These are phyloP conservation scores for Ocimum tenuiflorum DNA, from an alignment of 257 asterid species.

Conservation along the genomic window DNA sequence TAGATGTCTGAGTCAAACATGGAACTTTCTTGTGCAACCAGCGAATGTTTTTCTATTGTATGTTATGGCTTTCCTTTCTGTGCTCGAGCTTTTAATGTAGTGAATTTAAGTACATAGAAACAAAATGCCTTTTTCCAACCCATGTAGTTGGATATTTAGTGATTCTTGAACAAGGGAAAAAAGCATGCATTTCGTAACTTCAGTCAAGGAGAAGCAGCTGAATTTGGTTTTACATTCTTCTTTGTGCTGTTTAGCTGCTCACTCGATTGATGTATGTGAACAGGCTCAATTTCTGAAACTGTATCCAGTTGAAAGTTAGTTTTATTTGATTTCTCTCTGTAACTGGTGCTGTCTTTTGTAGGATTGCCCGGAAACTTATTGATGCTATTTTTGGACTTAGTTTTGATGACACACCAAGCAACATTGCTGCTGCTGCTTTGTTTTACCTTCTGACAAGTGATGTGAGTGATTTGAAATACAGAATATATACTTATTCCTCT, in stretches of 20 bases:
- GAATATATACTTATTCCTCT: neutral
- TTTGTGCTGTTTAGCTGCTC: neutral
- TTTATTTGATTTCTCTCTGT: slow-evolving; percentile 10
- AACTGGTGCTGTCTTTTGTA: slow-evolving; percentile 28
- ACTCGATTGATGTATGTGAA: neutral
- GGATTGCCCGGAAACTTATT: slow-evolving; percentile 55
- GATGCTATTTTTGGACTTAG: slow-evolving; percentile 55
- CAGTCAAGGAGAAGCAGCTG: neutral
- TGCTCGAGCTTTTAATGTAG: neutral
- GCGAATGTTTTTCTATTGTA: neutral
- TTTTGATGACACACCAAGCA: slow-evolving; percentile 68
- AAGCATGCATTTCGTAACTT: neutral
- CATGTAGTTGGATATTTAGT: neutral
- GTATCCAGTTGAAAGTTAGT: neutral
- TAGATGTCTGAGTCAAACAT: neutral
- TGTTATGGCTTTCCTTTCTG: neutral
- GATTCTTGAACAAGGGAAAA: neutral
- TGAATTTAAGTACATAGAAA: neutral
- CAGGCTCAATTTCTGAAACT: neutral
- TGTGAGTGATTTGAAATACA: slow-evolving; percentile 35
- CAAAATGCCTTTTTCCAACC: neutral
- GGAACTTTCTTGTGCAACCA: neutral
- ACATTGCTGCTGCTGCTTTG: slow-evolving; percentile 69
- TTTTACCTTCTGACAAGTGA: slow-evolving; percentile 55
- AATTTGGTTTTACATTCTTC: neutral